Evolutionary conservation across 2,329 filamentous ascomycete genomes (phyloP).

Genomic region (Colletotrichum neosansevieriae): DNA sequence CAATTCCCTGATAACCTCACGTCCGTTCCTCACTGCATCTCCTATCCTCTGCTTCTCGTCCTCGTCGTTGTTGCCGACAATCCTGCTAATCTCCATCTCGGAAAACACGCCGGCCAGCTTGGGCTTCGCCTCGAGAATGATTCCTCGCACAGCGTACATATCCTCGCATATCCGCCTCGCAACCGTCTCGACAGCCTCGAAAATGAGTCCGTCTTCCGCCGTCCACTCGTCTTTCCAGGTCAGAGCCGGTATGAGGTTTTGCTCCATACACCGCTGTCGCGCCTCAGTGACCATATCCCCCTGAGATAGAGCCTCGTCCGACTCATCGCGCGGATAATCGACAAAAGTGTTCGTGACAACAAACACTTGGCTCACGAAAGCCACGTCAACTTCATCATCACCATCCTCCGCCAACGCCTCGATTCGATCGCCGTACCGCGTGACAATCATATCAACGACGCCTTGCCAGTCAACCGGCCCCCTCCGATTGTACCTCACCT

Average conservation of each 20-base stretch:
- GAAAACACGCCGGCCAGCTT: neutral
- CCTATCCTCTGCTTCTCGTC: neutral
- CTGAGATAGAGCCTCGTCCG: slow-evolving; percentile 32
- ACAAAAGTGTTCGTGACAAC: slow-evolving; percentile 57
- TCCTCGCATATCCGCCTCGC: slow-evolving; percentile 53
- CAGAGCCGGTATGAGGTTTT: slow-evolving; percentile 55
- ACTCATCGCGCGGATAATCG: slow-evolving; percentile 51
- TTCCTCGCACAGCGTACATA: slow-evolving; percentile 12
- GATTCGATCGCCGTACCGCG: slow-evolving; percentile 70
- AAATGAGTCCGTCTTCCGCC: slow-evolving; percentile 58
- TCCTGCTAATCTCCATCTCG: neutral
- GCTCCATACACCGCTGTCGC: slow-evolving; percentile 59
- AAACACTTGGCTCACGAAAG: slow-evolving; percentile 53
- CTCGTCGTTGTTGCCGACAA: neutral
- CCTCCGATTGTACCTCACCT: slow-evolving; percentile 51
- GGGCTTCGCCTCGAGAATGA: slow-evolving; percentile 22
- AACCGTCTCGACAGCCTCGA: slow-evolving; percentile 56
- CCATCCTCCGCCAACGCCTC: slow-evolving; percentile 28
- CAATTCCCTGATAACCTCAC: slow-evolving; percentile 47
- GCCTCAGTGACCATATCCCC: slow-evolving; percentile 52
- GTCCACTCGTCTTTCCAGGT: slow-evolving; percentile 48
- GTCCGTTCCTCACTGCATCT: slow-evolving; percentile 21
- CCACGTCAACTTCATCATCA: slow-evolving; percentile 31
- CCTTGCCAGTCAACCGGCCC: slow-evolving; percentile 72
- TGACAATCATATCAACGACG: slow-evolving; percentile 73